Evolutionary conservation across 2,329 filamentous ascomycete genomes (phyloP), one percentile per base, ranked within the genome.

Genomic region (Truncatella angustata): DNA sequence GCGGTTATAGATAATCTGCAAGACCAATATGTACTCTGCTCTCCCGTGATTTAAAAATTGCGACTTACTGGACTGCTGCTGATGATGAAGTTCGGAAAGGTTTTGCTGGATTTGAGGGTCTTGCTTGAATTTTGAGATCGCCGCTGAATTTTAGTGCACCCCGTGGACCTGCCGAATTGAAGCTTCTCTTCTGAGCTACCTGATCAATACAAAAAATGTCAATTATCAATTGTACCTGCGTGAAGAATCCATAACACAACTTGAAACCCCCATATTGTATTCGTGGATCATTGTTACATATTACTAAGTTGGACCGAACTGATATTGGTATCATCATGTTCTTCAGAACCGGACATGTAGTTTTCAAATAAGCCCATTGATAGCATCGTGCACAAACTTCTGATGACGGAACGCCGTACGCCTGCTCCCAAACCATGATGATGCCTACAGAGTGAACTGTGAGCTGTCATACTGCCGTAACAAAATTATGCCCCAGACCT

Each of bases 41-140:
- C 16, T 21, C 21, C 2, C 12, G 21, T 40, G 14, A 40, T 11
- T 42, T 12, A 4, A 5, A 14, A 24, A 14, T 44, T 21, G 16
- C 11, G n/a, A 24, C n/a, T 26, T 28, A 16, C 40, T 16, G 28
- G 40, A 26, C 16, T 28, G 40, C 40, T 24, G 12, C n/a, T 5
- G 40, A 23, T 18, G 40, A 44, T n/a, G 40, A 44, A 23, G 21
- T 40, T 40, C 23, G 28, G 7, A 32, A 14, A 14, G 7, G 28
- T 32, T 2, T 32, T 32, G 14, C 14, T 14, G 36, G 18, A n/a
- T 9, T 39, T 39, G 36, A 39, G 28, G 28, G 14, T 39, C 42
- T 18, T 14, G 44, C 28, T 34, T 34, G 45, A 35, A 49, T 49
- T 49, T 49, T 39, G 45, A 49, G 45, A 34, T 49, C 45, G 45